Conservation (phyloP, 164 flowering plant genomes). For the Piper betle region DNA sequence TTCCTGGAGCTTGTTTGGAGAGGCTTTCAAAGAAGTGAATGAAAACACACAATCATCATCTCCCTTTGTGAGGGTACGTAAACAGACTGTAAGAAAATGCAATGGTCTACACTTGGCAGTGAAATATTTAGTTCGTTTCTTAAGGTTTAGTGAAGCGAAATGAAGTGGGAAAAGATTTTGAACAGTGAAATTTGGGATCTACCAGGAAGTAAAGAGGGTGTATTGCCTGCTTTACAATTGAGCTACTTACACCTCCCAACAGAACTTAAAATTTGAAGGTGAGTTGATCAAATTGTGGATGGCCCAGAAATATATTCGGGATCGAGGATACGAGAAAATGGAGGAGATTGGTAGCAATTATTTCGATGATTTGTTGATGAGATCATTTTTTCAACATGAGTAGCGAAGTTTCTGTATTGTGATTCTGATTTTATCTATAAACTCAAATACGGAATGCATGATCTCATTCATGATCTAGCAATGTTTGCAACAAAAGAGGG, state of each 20-base stretch:
- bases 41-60: background rate
- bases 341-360: slow-evolving; percentile 7
- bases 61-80: background rate
- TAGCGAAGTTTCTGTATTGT: background rate
- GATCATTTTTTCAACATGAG: slow-evolving; percentile 8
- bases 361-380: slow-evolving; percentile 9
- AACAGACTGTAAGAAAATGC: slow-evolving; percentile 4
- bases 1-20: slow-evolving; percentile 3
- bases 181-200: slow-evolving; percentile 6
- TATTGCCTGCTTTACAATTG: slow-evolving; percentile 11
- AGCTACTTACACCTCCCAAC: slow-evolving; percentile 12
- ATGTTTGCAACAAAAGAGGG: slow-evolving; percentile 2
- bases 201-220: background rate
- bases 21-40: background rate
- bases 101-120: slow-evolving; percentile 6
- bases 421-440: background rate
- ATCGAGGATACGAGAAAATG: background rate
- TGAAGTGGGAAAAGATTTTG: slow-evolving; percentile 3
- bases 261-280: slow-evolving; percentile 9
- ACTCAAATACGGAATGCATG: slow-evolving; percentile 5
- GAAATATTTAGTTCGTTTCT: slow-evolving; percentile 1
- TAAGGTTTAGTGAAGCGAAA: background rate
- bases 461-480: slow-evolving; percentile 7
- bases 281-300: slow-evolving; percentile 12
- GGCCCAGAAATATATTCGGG: slow-evolving; percentile 6